These are phyloP conservation scores for Peronosclerospora sorghi DNA, from an alignment of 352 stramenopile genomes.

Conservation along the genomic window DNA sequence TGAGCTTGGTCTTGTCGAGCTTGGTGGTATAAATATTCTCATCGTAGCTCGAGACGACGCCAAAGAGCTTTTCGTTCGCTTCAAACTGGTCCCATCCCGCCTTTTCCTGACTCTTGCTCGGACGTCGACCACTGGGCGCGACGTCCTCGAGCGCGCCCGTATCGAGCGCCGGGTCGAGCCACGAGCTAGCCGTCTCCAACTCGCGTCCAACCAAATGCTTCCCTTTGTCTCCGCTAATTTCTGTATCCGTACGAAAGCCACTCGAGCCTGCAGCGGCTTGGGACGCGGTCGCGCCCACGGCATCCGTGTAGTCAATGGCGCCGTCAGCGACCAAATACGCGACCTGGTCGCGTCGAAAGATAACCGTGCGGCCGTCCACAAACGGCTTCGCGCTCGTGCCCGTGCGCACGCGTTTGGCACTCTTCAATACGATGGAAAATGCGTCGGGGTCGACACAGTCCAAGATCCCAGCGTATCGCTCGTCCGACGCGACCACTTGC, in stretches of 20 bases:
- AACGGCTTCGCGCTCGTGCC: slow-evolving; percentile 32
- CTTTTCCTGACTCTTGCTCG: slow-evolving; percentile 22
- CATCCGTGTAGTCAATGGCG: slow-evolving; percentile 49
- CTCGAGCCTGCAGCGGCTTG: slow-evolving; percentile 1
- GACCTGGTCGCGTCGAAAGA: slow-evolving; percentile 61
- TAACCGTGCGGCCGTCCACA: slow-evolving; percentile 58
- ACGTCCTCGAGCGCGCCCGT: slow-evolving; percentile 57
- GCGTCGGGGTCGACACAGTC: slow-evolving; percentile 80
- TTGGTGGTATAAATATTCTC: slow-evolving; percentile 98
- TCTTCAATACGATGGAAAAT: slow-evolving; percentile 77
- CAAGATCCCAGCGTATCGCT: slow-evolving; percentile 59
- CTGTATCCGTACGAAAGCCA: slow-evolving; percentile 80
- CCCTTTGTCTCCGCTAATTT: slow-evolving; percentile 76
- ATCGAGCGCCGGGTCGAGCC: slow-evolving; percentile 73
- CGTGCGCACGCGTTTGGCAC: slow-evolving; percentile 31
- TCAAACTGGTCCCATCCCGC: slow-evolving; percentile 93
- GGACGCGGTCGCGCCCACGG: slow-evolving; percentile 17
- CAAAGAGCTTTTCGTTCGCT: slow-evolving; percentile 93
- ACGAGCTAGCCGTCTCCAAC: slow-evolving; percentile 58
- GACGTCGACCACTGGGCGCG: slow-evolving; percentile 12
- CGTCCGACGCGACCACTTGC: slow-evolving; percentile 36
- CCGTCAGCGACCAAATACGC: slow-evolving; percentile 53
- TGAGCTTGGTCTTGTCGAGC: slow-evolving; percentile 90
- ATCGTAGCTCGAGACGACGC: slow-evolving; percentile 92
- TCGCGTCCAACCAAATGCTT: slow-evolving; percentile 64